A percentile compares a stretch with the other conserved stretches of the same genome.
Conservation (phyloP, 2,329 filamentous ascomycete species). For the Beauveria bassiana region DNA sequence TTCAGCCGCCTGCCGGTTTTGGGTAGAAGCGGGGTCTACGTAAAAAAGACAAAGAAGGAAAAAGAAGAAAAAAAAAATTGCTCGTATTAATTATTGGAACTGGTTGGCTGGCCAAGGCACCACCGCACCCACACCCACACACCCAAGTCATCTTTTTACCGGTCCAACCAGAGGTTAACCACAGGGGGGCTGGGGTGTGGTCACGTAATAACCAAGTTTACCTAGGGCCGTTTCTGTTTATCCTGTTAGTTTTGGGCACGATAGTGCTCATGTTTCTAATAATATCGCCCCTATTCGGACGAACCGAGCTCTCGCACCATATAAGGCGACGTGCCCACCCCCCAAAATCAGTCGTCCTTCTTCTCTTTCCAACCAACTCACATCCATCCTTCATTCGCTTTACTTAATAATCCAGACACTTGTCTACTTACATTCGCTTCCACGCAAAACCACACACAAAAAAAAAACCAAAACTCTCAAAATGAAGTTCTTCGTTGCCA, state of each 20-base stretch:
- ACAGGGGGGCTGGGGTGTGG: not conserved
- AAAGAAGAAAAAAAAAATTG: not conserved
- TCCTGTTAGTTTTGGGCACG: not conserved
- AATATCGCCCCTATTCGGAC: conserved; percentile 4
- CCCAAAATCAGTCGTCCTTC: not conserved
- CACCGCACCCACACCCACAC: not conserved
- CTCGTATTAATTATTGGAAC: conserved; percentile 7
- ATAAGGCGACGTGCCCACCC: conserved; percentile 7
- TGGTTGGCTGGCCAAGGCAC: no score
- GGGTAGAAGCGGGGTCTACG: not conserved
- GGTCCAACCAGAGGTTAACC: not conserved
- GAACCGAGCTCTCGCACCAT: not conserved
- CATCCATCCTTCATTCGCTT: conserved; percentile 6
- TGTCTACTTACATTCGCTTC: conserved; percentile 9
- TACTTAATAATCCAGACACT: not conserved
- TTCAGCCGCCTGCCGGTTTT: not conserved
- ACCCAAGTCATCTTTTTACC: not conserved
- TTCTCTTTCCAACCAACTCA: conserved; percentile 7
- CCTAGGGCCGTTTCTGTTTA: not conserved
- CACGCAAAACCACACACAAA: not conserved
- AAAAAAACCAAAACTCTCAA: conserved; percentile 34
- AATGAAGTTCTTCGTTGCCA: conserved; percentile 54
- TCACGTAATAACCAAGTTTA: not conserved
- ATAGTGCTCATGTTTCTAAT: conserved; percentile 5
- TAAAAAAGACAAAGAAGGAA: not conserved